Percentiles rank a stretch among this genome's conserved stretches.
Conservation (phyloP, 345 rosid genomes). For the Citrus reticulata region DNA sequence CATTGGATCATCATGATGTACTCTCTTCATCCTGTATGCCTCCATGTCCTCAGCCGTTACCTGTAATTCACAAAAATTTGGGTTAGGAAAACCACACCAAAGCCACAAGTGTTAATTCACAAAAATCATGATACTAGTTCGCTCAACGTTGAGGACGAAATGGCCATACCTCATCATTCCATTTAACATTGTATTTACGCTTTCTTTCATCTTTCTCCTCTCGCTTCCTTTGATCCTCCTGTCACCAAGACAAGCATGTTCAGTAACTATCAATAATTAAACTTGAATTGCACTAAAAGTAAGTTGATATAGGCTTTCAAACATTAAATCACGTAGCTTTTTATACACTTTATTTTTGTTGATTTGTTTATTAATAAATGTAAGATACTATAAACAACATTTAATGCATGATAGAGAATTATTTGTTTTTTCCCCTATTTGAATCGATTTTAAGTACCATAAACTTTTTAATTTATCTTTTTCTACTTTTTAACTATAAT, state of each 20-base stretch:
- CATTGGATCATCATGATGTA: conserved; percentile 76
- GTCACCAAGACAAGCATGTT: conserved; percentile 2
- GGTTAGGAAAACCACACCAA: neutral
- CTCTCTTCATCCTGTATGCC: conserved; percentile 71
- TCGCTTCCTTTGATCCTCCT: conserved; percentile 56
- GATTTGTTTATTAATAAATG: too few species aligned
- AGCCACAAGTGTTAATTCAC: neutral
- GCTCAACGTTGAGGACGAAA: neutral
- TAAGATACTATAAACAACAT: too few species aligned
- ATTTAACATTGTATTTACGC: conserved; percentile 58
- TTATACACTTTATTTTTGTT: too few species aligned
- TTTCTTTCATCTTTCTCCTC: conserved; percentile 64
- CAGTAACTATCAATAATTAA: neutral
- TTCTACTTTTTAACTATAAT: too few species aligned
- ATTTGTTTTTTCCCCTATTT: too few species aligned
- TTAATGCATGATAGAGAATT: too few species aligned
- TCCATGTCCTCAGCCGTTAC: conserved; percentile 79
- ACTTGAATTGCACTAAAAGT: too few species aligned
- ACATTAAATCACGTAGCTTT: too few species aligned
- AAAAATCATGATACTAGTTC: neutral
- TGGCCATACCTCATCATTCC: conserved; percentile 50
- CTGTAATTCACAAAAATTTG: conserved; percentile 17
- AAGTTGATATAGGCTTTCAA: too few species aligned
- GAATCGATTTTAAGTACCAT: too few species aligned
- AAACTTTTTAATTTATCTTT: too few species aligned